Conservation (phyloP, 129 eudicot genomes). For the Pulicaria dysenterica region DNA sequence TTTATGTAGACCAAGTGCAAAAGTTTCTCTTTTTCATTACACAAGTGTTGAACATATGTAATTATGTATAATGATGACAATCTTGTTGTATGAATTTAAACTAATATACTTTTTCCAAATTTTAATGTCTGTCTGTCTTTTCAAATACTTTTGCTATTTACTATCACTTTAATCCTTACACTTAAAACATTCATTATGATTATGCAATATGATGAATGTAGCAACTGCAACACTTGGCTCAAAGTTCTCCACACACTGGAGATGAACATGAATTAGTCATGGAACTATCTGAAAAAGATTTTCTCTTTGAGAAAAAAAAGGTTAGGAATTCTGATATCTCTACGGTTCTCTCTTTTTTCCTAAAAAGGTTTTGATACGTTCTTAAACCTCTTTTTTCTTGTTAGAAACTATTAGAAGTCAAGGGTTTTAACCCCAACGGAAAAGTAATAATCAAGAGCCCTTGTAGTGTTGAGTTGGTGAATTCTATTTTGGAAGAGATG, state of each 20-base stretch:
- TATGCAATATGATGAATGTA: slow-evolving; percentile 29
- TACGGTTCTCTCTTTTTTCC: neutral
- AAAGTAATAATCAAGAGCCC: slow-evolving; percentile 39
- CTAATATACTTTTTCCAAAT: no score
- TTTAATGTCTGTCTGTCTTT: no score
- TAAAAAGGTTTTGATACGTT: neutral
- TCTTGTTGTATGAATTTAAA: no score
- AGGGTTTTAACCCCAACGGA: slow-evolving; percentile 43
- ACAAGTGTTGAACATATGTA: no score
- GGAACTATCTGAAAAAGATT: slow-evolving; percentile 61
- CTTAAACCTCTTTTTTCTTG: slow-evolving; percentile 13
- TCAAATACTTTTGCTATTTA: no score
- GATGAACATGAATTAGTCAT: slow-evolving; percentile 49
- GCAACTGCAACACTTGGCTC: slow-evolving; percentile 31
- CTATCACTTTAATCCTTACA: no score
- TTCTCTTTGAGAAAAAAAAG: slow-evolving; percentile 62
- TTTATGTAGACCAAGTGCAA: no score
- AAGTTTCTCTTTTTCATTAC: no score
- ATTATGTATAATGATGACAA: no score
- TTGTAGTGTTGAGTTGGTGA: slow-evolving; percentile 29
- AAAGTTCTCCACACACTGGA: slow-evolving; percentile 20
- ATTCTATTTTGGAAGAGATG: slow-evolving; percentile 49
- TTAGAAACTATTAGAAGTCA: slow-evolving; percentile 59
- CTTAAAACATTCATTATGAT: neutral
- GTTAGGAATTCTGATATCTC: slow-evolving; percentile 33